Evolutionary conservation across 2,329 filamentous ascomycete genomes (phyloP).

Genomic region (Scytalidium lignicola): DNA sequence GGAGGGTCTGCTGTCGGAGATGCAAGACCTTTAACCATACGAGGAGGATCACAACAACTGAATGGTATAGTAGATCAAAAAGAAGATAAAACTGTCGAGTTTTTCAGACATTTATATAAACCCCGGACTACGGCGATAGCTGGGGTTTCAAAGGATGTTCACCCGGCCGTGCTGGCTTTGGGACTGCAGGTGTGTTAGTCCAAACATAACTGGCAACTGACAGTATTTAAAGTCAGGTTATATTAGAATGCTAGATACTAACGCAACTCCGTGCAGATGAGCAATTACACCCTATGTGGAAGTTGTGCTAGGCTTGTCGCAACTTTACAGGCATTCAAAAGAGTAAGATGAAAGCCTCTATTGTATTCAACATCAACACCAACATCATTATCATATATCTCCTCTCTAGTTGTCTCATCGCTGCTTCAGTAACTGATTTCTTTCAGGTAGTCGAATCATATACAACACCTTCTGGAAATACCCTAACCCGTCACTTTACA

Average conservation of each 20-base stretch:
- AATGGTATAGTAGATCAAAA: constrained; percentile 45
- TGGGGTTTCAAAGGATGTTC: constrained; percentile 65
- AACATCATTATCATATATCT: background rate
- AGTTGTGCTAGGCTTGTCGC: constrained; percentile 84
- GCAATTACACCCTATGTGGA: constrained; percentile 73
- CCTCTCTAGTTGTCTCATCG: background rate
- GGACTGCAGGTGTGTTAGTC: constrained; percentile 58
- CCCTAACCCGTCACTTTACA: constrained; percentile 84
- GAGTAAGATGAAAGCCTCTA: no score
- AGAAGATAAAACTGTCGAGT: constrained; percentile 64
- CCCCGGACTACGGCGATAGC: constrained; percentile 61
- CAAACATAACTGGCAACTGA: background rate
- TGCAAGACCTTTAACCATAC: constrained; percentile 17
- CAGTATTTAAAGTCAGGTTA: no score
- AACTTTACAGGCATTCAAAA: constrained; percentile 84
- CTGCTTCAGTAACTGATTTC: constrained; percentile 8
- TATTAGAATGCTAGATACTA: background rate
- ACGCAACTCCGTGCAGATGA: constrained; percentile 50
- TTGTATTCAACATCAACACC: no score
- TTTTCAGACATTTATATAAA: constrained; percentile 77
- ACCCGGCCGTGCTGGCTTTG: constrained; percentile 77
- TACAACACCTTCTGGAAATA: constrained; percentile 76
- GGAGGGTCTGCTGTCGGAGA: constrained; percentile 24
- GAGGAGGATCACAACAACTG: constrained; percentile 22
- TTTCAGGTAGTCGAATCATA: constrained; percentile 84